Evolutionary conservation across 345 rosid genomes (phyloP).

Genomic region (thale cress (Arabidopsis thaliana)): DNA sequence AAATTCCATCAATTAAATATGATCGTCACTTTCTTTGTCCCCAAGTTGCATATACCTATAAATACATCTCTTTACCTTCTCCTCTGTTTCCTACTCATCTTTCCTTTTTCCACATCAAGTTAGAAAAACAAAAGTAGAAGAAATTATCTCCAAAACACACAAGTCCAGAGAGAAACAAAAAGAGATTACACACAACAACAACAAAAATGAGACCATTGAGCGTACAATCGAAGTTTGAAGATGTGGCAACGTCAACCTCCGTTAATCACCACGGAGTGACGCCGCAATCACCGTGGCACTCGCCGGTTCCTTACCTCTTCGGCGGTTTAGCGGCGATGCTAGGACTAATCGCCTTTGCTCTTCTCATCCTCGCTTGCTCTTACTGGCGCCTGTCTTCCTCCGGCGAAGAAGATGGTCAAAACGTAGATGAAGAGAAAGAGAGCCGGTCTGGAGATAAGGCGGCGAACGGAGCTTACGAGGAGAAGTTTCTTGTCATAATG

Average conservation of each 20-base stretch:
- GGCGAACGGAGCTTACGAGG: conserved; percentile 51
- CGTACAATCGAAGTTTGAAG: conserved; percentile 21
- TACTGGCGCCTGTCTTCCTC: conserved; percentile 57
- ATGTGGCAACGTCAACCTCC: conserved; percentile 16
- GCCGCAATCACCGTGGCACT: conserved; percentile 74
- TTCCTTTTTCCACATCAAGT: conserved; percentile 11
- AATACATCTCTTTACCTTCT: conserved; percentile 33
- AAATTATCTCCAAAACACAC: conserved; percentile 4
- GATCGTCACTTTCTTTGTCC: conserved; percentile 35
- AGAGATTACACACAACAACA: conserved; percentile 4
- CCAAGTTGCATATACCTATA: conserved; percentile 45
- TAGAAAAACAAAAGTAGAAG: not conserved
- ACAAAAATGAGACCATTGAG: conserved; percentile 31
- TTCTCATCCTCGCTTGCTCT: conserved; percentile 77
- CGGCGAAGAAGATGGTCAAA: conserved; percentile 39
- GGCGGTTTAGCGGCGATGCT: conserved; percentile 85
- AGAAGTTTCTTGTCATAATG: conserved; percentile 72
- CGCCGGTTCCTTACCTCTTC: conserved; percentile 80
- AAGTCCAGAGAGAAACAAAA: conserved; percentile 18
- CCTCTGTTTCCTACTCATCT: conserved; percentile 29
- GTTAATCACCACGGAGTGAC: conserved; percentile 12
- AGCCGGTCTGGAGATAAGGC: conserved; percentile 41
- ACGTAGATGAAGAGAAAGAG: conserved; percentile 53
- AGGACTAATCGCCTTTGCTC: conserved; percentile 75
- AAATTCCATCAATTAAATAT: conserved; percentile 18